phyloP scores from a whole-genome alignment of 352 stramenopile genomes.

The Globisporangium recalcitrans region DNA sequence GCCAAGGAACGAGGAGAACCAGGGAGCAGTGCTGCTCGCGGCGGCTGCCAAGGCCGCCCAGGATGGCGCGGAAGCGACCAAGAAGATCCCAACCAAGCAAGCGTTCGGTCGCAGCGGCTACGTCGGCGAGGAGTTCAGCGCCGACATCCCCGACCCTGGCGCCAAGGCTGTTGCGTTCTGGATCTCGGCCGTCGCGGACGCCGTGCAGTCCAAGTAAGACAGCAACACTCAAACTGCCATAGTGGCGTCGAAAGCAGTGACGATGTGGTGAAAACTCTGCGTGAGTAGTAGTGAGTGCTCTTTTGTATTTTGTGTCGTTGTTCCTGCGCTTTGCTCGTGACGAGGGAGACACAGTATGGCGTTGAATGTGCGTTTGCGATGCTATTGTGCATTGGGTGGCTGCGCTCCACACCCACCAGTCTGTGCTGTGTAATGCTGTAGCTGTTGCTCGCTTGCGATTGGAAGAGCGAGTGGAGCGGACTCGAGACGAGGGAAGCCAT shows the following conservation, averaged over 20 bases:
- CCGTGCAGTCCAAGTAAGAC: slow-evolving; percentile 27
- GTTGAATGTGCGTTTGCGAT: too few species aligned
- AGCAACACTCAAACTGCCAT: neutral
- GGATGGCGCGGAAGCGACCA: slow-evolving; percentile 89
- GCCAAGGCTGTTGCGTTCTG: slow-evolving; percentile 91
- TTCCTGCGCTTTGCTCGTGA: neutral
- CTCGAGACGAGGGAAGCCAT: neutral
- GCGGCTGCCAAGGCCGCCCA: slow-evolving; percentile 72
- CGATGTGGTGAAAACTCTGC: neutral
- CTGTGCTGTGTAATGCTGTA: too few species aligned
- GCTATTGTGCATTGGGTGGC: too few species aligned
- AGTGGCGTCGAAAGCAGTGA: neutral
- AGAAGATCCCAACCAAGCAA: slow-evolving; percentile 74
- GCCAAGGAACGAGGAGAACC: slow-evolving; percentile 8
- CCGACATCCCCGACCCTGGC: slow-evolving; percentile 91
- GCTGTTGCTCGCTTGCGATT: neutral
- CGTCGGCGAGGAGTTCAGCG: slow-evolving; percentile 80
- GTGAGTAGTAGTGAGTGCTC: neutral
- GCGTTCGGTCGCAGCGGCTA: slow-evolving; percentile 85
- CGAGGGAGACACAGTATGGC: too few species aligned
- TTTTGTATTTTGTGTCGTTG: neutral
- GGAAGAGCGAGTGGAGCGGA: neutral
- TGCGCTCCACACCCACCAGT: too few species aligned
- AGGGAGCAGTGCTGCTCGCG: slow-evolving; percentile 23
- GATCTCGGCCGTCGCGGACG: slow-evolving; percentile 59